Base-by-base conservation (phyloP, 1,139 yeast genomes). In the Saccharomyces hybrid region DNA sequence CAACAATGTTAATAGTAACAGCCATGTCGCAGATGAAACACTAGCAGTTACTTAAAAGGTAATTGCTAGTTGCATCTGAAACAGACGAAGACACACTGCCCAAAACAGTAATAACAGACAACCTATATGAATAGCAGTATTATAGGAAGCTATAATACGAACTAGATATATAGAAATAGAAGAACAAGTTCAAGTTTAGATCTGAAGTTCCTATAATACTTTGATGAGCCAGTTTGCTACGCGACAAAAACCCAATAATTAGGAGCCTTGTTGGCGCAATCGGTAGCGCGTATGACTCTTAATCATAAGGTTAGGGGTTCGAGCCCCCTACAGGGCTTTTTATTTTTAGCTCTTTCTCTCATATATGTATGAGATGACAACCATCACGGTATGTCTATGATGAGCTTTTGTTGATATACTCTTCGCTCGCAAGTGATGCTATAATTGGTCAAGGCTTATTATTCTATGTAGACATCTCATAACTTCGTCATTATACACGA, bases 261-360 rank as follows among this genome's bases (percentile, higher is more conserved):
- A n/a, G n/a, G 42, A 56, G 75, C 75, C 75, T 72, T 71, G 75
- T 71, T 72, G 75, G 75, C 75, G 75, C 75, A 72, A 72, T 72
- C 75, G 75, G 75, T 72, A 72, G 75, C 75, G 75, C 75, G 73
- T 71, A 68, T 70, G 75, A 72, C 75, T 72, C 75, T 72, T 72
- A 72, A 72, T 72, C 75, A 70, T 68, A 70, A 71, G 75, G 75
- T 70, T 71, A 71, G 72, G 75, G 75, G 75, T 71, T 72, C 75
- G 75, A 72, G 72, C 75, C 75, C 75, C 75, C 73, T 72, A 71
- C 73, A 67, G 75, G 74, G 75, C 75, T 69, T 56, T 50, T 5
- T 1, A 4, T 23, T 23, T 20, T 20, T 20, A 20, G 23, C n/a
- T n/a, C n/a, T n/a, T n/a, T n/a, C n/a, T n/a, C n/a, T n/a, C n/a